Conservation (phyloP, 352 stramenopile genomes). For the Globisporangium okanoganense region DNA sequence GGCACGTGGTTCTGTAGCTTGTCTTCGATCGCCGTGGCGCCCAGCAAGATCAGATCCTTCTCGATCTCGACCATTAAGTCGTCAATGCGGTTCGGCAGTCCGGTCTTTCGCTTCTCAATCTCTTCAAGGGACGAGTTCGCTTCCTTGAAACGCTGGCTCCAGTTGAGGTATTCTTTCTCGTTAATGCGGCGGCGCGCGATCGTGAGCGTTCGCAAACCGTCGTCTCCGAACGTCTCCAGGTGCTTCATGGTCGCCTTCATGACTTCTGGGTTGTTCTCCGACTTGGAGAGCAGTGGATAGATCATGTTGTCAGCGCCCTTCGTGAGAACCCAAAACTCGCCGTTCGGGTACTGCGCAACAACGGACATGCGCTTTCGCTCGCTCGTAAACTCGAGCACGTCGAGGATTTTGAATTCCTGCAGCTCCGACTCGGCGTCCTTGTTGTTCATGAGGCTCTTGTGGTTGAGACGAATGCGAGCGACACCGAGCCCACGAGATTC, state of each 20-base stretch:
- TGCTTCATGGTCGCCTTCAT: constrained; percentile 59
- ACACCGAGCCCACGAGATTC: constrained; percentile 58
- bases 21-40: constrained; percentile 92
- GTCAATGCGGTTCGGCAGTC: constrained; percentile 63
- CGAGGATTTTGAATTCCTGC: constrained; percentile 83
- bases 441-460: constrained; percentile 39
- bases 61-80: constrained; percentile 77
- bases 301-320: constrained; percentile 95
- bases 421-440: constrained; percentile 34
- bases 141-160: constrained; percentile 56
- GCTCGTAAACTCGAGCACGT: constrained; percentile 96
- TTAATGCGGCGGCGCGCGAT: constrained; percentile 61
- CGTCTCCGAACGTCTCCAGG: constrained; percentile 75
- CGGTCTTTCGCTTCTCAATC: constrained; percentile 79
- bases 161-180: constrained; percentile 56
- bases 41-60: constrained; percentile 73
- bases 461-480: constrained; percentile 52
- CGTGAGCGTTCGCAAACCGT: constrained; percentile 82
- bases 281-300: constrained; percentile 68
- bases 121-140: constrained; percentile 70
- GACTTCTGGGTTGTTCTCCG: constrained; percentile 49
- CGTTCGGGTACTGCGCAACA: constrained; percentile 65
- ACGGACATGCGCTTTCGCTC: constrained; percentile 81
- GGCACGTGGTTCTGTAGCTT: constrained; percentile 91
- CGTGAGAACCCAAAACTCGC: constrained; percentile 63